Conservation (phyloP, 192 early-diverging fungal species). For the Coemansia brasiliensis region DNA sequence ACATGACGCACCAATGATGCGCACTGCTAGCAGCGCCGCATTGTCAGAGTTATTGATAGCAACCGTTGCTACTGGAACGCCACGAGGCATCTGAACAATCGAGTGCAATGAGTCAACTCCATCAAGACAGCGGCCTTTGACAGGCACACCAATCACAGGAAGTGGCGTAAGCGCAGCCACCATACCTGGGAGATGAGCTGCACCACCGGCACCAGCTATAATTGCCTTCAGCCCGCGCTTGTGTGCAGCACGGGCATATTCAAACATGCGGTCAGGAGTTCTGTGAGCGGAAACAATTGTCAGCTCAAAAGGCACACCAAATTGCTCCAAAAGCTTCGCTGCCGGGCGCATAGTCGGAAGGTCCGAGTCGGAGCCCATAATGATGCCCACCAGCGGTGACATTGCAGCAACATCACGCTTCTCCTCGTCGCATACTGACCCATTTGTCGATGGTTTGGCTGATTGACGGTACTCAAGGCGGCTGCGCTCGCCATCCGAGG, state of each 20-base stretch:
- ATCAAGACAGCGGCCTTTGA: constrained; percentile 88
- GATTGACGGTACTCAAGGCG: constrained; percentile 28
- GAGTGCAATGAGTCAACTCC: constrained; percentile 97
- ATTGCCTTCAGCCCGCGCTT: constrained; percentile 92
- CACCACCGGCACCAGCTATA: constrained; percentile 98
- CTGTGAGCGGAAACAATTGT: constrained; percentile 97
- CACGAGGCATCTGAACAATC: constrained; percentile 99
- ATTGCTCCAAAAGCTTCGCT: constrained; percentile 82
- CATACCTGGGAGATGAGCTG: constrained; percentile 99
- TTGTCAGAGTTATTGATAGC: constrained; percentile 99
- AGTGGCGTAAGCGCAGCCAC: constrained; percentile 96
- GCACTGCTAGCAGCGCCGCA: constrained; percentile 89
- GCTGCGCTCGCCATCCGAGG: constrained; percentile 41
- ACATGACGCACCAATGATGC: constrained; percentile 82
- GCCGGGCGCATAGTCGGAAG: constrained; percentile 91
- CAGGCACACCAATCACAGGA: constrained; percentile 96
- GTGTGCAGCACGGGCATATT: constrained; percentile 86
- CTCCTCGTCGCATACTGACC: constrained; percentile 26
- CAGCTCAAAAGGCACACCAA: constrained; percentile 94
- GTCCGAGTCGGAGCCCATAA: constrained; percentile 99
- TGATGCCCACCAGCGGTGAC: constrained; percentile 89
- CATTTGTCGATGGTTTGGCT: constrained; percentile 14
- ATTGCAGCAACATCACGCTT: constrained; percentile 36
- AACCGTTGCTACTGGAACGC: constrained; percentile 97
- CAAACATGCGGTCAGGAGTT: constrained; percentile 89